Evolutionary conservation across 108 stramenopile species (phyloP), one percentile per base, ranked within the genome.

Genomic region (Conticribra weissflogii): DNA sequence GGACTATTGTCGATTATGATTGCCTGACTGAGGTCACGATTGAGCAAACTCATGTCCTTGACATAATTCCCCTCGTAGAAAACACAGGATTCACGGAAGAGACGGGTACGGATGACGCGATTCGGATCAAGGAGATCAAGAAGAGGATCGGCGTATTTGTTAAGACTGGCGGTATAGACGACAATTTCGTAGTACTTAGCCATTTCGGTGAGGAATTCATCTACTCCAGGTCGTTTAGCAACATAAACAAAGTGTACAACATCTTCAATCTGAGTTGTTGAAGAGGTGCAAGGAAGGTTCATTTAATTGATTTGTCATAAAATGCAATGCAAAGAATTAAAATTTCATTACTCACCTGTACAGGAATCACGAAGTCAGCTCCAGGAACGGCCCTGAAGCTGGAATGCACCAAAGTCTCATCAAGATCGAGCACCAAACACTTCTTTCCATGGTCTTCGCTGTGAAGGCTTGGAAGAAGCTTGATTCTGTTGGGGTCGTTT

Each of bases 1-100:
- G 99, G 98, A 44, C 95, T 96, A 74, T 99, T 99, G 68, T 99
- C 98, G 49, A 99, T 96, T 59, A 99, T 98, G 59, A 99, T 99
- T 16, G 86, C 72, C 54, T 93, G 79, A 8, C 71, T 74, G 3
- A 99, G 64, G 49, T 96, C 94, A 41, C 98, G 88, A 48, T 92
- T 87, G 32, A 98, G 59, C 25, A 95, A 48, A 60, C 76, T 85
- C 68, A 97, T 66, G 64, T 97, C 99, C 83, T 99, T 99, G 62
- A 99, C 96, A 65, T 97, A 99, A 72, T 96, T 97, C 22, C 99
- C 99, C 68, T 97, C 95, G 63, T 93, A 97, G 78, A 85, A 96
- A 24, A 97, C 96, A 84, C 99, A 99, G 27, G 91, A 86, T 76
- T 98, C 97, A n/a, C 99, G 92, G 75, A 98, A 99, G 19, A 99